A percentile compares a stretch with the other conserved stretches of the same genome.
Conservation (phyloP, 2,329 filamentous ascomycete genomes). For the Sporothrix euskadiensis region DNA sequence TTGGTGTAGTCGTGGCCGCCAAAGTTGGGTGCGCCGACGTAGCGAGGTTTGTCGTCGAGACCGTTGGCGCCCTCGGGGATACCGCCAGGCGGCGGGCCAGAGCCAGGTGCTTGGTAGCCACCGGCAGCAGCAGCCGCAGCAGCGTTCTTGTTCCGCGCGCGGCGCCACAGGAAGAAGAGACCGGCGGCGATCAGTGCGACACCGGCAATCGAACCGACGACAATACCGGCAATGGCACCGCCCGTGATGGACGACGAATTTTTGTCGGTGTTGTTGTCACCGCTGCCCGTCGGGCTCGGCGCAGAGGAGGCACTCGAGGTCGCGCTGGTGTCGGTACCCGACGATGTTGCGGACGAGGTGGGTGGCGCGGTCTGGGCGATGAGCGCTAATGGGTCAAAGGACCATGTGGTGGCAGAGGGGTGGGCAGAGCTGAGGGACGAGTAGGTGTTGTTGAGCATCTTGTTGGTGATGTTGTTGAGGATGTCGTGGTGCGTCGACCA, state of each 20-base stretch:
- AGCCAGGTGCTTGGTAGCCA: slow-evolving; percentile 10
- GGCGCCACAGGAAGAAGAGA: slow-evolving; percentile 27
- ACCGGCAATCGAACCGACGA: slow-evolving; percentile 22
- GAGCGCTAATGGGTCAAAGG: slow-evolving; percentile 27
- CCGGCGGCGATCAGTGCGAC: slow-evolving; percentile 24
- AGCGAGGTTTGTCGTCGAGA: slow-evolving; percentile 21
- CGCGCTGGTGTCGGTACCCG: background rate
- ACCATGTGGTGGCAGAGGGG: slow-evolving; percentile 29
- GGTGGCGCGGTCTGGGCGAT: slow-evolving; percentile 27
- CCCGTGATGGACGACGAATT: background rate
- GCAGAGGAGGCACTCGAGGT: background rate
- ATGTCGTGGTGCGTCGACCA: slow-evolving; percentile 31
- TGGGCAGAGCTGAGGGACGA: slow-evolving; percentile 31
- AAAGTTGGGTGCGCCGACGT: slow-evolving; percentile 11
- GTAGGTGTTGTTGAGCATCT: slow-evolving; percentile 28
- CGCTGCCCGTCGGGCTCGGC: background rate
- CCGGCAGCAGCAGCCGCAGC: background rate
- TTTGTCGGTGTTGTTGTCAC: background rate
- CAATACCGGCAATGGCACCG: slow-evolving; percentile 29
- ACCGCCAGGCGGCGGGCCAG: background rate
- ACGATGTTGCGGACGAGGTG: background rate
- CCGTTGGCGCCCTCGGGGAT: background rate
- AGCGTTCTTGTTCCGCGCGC: slow-evolving; percentile 10
- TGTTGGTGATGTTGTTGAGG: slow-evolving; percentile 30
- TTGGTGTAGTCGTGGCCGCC: slow-evolving; percentile 4